These are phyloP conservation scores for Clausena lansium DNA, from an alignment of 345 rosid genomes.

Conservation along the genomic window DNA sequence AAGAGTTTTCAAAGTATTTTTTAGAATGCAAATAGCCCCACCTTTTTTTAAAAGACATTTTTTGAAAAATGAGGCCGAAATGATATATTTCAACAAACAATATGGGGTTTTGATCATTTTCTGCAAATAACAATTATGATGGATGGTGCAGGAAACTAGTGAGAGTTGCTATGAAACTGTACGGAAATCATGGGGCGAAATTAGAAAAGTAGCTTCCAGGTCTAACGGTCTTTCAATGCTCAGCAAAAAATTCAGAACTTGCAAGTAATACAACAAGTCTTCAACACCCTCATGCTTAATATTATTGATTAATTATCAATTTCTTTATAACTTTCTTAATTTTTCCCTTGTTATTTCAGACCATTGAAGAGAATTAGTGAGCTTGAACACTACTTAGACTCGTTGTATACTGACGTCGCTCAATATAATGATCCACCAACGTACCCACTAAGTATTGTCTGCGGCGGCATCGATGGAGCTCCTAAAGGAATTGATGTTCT, in stretches of 20 bases:
- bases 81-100: no score
- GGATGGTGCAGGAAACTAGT: constrained; percentile 32
- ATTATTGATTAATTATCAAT: no score
- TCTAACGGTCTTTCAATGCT: constrained; percentile 2
- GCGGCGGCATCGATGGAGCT: constrained; percentile 40
- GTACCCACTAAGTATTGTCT: constrained; percentile 33
- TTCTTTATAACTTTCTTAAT: no score
- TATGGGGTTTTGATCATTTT: no score
- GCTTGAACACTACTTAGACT: constrained; percentile 40
- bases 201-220: constrained; percentile 10
- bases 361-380: constrained; percentile 16
- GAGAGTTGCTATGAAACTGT: constrained; percentile 51
- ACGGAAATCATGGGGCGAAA: constrained; percentile 37
- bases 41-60: no score
- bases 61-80: no score
- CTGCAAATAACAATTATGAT: constrained; percentile 22
- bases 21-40: no score
- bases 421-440: constrained; percentile 43
- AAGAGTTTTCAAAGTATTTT: no score
- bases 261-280: constrained; percentile 5
- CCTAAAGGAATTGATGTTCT: constrained; percentile 27
- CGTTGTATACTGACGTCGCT: constrained; percentile 32
- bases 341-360: constrained; percentile 23
- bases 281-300: not conserved
- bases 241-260: not conserved